These are phyloP conservation scores for Wilcoxina mikolae DNA, from an alignment of 495 filamentous ascomycete genomes.

Conservation along the genomic window DNA sequence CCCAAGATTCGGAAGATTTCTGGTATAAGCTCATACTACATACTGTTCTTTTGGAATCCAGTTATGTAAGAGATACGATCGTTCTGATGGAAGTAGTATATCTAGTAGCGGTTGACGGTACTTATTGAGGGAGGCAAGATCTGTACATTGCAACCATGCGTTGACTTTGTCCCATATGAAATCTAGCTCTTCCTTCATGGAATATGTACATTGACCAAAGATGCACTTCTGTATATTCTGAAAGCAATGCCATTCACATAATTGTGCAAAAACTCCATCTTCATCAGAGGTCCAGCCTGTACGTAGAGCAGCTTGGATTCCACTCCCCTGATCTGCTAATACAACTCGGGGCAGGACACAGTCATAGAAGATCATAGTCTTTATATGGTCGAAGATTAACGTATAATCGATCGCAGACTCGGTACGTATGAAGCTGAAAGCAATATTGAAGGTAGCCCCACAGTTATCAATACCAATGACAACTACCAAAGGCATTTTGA, in stretches of 20 bases:
- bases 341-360: background rate
- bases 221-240: background rate
- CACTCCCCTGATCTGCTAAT: background rate
- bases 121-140: background rate
- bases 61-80: background rate
- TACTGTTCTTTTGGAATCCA: background rate
- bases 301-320: background rate
- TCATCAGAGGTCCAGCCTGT: background rate
- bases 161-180: background rate
- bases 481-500: background rate
- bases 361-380: background rate
- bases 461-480: background rate
- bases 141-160: background rate
- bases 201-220: background rate
- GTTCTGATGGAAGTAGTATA: background rate
- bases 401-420: background rate
- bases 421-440: background rate
- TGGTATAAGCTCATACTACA: background rate
- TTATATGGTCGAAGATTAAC: background rate
- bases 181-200: background rate
- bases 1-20: background rate
- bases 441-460: background rate
- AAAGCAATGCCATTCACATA: background rate
- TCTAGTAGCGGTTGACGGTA: background rate
- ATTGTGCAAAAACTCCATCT: background rate